These are phyloP conservation scores for Phytophthora pseudosyringae DNA, from an alignment of 352 stramenopile species.

Conservation along the genomic window DNA sequence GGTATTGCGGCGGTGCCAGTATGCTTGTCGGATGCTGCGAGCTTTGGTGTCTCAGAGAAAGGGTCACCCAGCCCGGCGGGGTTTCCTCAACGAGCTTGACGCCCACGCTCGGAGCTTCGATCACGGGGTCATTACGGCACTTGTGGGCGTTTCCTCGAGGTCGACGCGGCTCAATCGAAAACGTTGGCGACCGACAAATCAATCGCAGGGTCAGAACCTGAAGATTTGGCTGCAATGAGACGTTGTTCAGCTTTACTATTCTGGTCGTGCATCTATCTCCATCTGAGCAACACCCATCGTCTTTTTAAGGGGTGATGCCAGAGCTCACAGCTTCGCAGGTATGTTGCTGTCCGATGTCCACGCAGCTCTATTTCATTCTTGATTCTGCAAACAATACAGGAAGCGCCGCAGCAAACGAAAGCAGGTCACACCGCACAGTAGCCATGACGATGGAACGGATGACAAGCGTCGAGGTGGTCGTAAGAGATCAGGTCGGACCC, in stretches of 20 bases:
- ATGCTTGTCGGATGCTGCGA: conserved; percentile 14
- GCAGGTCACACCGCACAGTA: conserved; percentile 15
- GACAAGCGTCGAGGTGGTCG: conserved; percentile 49
- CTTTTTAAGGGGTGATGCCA: conserved; percentile 12
- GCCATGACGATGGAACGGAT: conserved; percentile 39
- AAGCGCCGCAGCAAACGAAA: conserved; percentile 13
- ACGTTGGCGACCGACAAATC: conserved; percentile 1
- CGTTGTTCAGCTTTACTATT: conserved; percentile 27
- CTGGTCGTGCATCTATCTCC: conserved; percentile 14
- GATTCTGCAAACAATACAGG: conserved; percentile 19
- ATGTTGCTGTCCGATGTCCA: neutral
- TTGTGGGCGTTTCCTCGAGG: neutral
- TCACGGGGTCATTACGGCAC: conserved; percentile 8
- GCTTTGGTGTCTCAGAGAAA: conserved; percentile 24
- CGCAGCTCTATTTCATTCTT: conserved; percentile 12
- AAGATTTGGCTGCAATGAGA: conserved; percentile 18
- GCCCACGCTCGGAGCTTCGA: neutral
- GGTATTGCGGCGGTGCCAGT: neutral
- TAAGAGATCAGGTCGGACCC: conserved; percentile 35
- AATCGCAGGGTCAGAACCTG: neutral
- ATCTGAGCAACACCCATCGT: conserved; percentile 30
- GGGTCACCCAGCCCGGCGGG: neutral
- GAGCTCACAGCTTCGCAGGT: conserved; percentile 23
- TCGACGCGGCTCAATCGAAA: conserved; percentile 11
- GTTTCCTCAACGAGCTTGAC: neutral